Evolutionary conservation across 805 yeast genomes (phyloP), one percentile per base, ranked within the genome.

Genomic region (Lachancea quebecensis): DNA sequence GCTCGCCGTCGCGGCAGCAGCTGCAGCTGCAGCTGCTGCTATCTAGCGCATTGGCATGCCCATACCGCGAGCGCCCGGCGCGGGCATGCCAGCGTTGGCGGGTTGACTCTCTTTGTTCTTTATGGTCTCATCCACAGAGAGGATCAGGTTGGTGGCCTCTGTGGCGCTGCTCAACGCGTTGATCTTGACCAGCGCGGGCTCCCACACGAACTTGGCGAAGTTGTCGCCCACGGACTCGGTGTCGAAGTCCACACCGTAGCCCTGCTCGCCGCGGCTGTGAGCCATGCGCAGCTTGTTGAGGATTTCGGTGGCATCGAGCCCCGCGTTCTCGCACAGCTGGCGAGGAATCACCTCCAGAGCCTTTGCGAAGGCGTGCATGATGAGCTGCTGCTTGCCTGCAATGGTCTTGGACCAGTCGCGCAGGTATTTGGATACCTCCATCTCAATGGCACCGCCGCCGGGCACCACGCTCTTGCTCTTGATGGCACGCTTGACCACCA

Each of bases 371-470:
- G 96, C 96, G 47, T 82, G 82, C 47, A 93, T 84, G 48, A 93
- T 82, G 50, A 93, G 72, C 70, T 93, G 99, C 68, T 91, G 96
- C 67, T 93, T 91, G 35, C 99, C 99, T 17, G 96, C 88, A 56
- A 93, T 85, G 15, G 87, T 77, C 59, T 83, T 82, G 18, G 97
- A 81, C 59, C 82, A 78, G 56, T 88, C 96, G 59, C 99, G 79
- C 56, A 93, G 74, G 64, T 85, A 79, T 64, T 80, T 87, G 33
- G 97, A 89, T 35, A 93, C 61, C 63, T 93, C 98, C 99, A 93
- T 93, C 68, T 93, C 99, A 52, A 89, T 84, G 31, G 99, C 99
- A 52, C 99, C 99, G 53, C 99, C 99, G 50, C 99, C 99, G 11
- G 96, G 98, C 47, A 93, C 99, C 54, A 93, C 81, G 27, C 78